phyloP scores from a whole-genome alignment of 129 eudicot genomes.

The Artemisia argyi region DNA sequence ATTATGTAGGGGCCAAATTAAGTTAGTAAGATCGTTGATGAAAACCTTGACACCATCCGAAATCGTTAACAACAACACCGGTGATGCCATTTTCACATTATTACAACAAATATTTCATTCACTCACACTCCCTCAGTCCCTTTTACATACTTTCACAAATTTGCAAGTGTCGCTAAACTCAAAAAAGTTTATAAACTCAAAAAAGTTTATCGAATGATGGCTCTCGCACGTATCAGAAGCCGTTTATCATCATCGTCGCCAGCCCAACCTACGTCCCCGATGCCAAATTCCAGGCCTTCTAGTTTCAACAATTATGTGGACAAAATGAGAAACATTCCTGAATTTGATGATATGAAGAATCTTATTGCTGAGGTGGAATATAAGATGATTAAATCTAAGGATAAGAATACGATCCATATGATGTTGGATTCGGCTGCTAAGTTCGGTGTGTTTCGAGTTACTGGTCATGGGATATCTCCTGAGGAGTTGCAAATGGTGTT shows the following conservation, averaged over 20 bases:
- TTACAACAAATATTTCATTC: no score
- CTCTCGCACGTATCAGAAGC: slow-evolving; percentile 36
- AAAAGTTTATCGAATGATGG: slow-evolving; percentile 29
- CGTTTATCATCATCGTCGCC: slow-evolving; percentile 31
- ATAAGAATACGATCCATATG: slow-evolving; percentile 30
- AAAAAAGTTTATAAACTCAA: no score
- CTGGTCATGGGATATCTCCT: slow-evolving; percentile 52
- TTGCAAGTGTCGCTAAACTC: no score
- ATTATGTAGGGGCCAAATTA: no score
- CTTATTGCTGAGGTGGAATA: slow-evolving; percentile 49
- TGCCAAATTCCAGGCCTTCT: slow-evolving; percentile 49
- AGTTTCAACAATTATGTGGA: slow-evolving; percentile 42
- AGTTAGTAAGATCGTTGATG: no score
- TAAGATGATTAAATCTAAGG: slow-evolving; percentile 34
- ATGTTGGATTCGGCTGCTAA: slow-evolving; percentile 48
- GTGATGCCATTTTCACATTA: no score
- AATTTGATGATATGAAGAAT: slow-evolving; percentile 20
- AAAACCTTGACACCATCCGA: no score
- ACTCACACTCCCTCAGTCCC: no score
- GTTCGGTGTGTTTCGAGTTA: slow-evolving; percentile 49
- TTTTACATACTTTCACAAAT: no score
- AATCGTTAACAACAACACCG: no score
- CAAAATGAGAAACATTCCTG: slow-evolving; percentile 42
- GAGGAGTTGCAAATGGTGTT: slow-evolving; percentile 48
- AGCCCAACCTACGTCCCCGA: slow-evolving; percentile 66